Percentiles rank a stretch among this genome's conserved stretches.
Evolutionary conservation across 2,329 filamentous ascomycete genomes (phyloP).

Genomic region (Stachybotrys echinatus): DNA sequence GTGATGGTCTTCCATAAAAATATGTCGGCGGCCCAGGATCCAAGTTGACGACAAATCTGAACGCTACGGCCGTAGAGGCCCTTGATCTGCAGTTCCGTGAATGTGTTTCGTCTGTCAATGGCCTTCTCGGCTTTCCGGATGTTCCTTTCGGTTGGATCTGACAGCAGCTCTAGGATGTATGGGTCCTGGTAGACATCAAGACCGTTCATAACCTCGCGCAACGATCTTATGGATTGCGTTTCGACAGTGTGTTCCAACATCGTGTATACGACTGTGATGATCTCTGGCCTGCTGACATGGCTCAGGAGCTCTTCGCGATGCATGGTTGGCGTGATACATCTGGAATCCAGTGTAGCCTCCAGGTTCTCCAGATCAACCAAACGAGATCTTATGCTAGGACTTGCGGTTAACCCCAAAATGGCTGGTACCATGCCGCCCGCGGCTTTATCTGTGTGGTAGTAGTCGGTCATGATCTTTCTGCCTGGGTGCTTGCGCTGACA

Average conservation of each 20-base stretch:
- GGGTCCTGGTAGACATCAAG: conserved; percentile 60
- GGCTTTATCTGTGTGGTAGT: conserved; percentile 53
- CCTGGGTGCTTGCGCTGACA: conserved; percentile 60
- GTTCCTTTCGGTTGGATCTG: conserved; percentile 34
- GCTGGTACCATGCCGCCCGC: conserved; percentile 44
- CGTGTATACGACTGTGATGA: conserved; percentile 33
- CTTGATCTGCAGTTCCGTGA: conserved; percentile 49
- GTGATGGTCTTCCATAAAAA: conserved; percentile 51
- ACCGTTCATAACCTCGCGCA: conserved; percentile 32
- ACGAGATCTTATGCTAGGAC: conserved; percentile 61
- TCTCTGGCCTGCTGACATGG: conserved; percentile 60
- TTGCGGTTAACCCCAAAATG: conserved; percentile 77
- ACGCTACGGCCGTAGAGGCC: conserved; percentile 44
- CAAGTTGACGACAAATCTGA: conserved; percentile 53
- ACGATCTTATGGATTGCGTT: conserved; percentile 32
- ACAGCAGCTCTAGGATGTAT: conserved; percentile 41
- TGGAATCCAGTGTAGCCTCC: conserved; percentile 65
- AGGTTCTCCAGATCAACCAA: conserved; percentile 52
- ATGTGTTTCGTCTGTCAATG: conserved; percentile 42
- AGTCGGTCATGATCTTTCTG: conserved; percentile 65
- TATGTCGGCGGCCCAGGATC: conserved; percentile 63
- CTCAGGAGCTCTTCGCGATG: conserved; percentile 66
- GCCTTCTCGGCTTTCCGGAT: conserved; percentile 29
- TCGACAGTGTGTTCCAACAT: neutral
- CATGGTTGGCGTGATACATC: conserved; percentile 61